These are phyloP conservation scores for Tieghemostelium lacteum DNA, from an alignment of 78 protist genomes.

Conservation along the genomic window DNA sequence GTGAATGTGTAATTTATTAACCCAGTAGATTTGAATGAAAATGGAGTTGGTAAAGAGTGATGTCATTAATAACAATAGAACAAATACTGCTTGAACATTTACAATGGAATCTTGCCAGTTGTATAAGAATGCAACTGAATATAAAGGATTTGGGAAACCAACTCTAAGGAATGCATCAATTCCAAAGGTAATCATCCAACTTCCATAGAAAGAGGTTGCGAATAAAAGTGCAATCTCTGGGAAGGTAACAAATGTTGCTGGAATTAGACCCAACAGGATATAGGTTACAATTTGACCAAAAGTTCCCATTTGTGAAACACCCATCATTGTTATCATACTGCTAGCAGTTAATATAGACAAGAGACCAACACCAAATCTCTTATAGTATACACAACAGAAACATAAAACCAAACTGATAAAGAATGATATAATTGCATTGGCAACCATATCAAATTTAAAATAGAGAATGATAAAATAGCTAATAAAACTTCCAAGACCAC, in stretches of 20 bases:
- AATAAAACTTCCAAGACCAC: no score
- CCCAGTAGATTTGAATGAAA: background rate
- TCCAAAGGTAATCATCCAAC: constrained; percentile 36
- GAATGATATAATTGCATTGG: background rate
- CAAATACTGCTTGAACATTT: background rate
- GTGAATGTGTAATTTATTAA: background rate
- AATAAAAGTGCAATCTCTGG: constrained; percentile 29
- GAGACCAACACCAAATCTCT: background rate
- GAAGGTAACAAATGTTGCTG: background rate
- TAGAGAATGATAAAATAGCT: no score
- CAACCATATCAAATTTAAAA: background rate
- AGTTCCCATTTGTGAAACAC: background rate
- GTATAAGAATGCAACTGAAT: background rate
- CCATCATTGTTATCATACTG: constrained; percentile 11
- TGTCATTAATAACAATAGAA: background rate
- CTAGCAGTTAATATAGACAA: background rate
- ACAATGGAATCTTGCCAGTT: background rate
- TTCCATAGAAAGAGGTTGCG: constrained; percentile 40
- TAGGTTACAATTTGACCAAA: background rate
- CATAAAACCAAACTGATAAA: background rate
- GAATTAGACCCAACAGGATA: background rate
- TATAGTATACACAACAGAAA: constrained; percentile 3
- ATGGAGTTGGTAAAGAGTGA: background rate
- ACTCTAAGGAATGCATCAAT: constrained; percentile 27
- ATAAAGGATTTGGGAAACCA: constrained; percentile 58